Conservation (phyloP, 2,329 filamentous ascomycete genomes). For the Pezicula neosporulosa region DNA sequence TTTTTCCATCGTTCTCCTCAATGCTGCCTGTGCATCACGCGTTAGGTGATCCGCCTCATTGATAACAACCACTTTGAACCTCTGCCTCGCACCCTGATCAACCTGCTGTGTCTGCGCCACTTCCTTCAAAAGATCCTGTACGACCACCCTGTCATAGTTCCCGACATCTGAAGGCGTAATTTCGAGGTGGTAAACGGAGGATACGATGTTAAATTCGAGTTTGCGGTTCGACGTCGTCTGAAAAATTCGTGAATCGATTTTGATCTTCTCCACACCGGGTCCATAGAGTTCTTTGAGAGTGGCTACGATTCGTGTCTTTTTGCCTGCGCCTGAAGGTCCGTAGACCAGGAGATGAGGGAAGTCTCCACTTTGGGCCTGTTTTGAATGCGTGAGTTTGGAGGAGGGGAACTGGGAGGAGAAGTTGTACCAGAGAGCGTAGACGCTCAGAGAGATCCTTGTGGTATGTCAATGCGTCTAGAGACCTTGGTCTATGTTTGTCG, state of each 20-base stretch:
- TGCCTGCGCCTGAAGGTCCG: constrained; percentile 92
- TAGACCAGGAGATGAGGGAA: constrained; percentile 98
- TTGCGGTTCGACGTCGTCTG: constrained; percentile 95
- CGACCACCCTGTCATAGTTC: constrained; percentile 91
- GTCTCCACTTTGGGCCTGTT: constrained; percentile 89
- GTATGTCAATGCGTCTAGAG: constrained; percentile 77
- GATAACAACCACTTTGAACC: constrained; percentile 98
- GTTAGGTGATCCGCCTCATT: constrained; percentile 96
- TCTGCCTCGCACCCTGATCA: constrained; percentile 84
- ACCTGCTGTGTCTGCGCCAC: constrained; percentile 99
- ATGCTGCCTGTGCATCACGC: constrained; percentile 89
- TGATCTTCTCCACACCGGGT: constrained; percentile 98
- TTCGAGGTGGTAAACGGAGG: constrained; percentile 95
- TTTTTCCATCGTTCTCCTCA: constrained; percentile 97
- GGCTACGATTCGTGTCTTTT: constrained; percentile 95
- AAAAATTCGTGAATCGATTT: constrained; percentile 96
- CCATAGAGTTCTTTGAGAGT: constrained; percentile 95
- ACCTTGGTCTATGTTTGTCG: constrained; percentile 70
- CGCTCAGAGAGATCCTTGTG: constrained; percentile 85
- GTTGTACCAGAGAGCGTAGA: constrained; percentile 75
- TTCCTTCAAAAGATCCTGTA: constrained; percentile 95
- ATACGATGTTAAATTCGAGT: constrained; percentile 98
- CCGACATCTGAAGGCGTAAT: constrained; percentile 97
- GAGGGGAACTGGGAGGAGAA: neutral
- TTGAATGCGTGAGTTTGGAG: constrained; percentile 6